Evolutionary conservation across 164 flowering plant genomes (phyloP).

Genomic region (Aristolochia contorta): DNA sequence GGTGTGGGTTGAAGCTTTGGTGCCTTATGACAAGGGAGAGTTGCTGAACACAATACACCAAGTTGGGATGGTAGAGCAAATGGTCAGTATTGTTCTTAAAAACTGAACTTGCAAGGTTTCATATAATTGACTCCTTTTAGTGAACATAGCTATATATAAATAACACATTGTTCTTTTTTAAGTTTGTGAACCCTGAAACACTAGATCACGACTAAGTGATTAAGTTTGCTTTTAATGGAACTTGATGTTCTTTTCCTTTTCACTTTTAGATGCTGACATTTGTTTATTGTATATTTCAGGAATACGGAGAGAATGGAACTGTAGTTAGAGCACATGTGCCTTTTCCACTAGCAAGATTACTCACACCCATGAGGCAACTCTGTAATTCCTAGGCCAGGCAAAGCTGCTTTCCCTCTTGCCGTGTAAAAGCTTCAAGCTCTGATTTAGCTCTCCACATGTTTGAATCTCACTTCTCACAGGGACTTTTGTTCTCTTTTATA

Average conservation of each 20-base stretch:
- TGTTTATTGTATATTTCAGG: constrained; percentile 25
- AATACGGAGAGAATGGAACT: constrained; percentile 76
- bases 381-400: constrained; percentile 15
- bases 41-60: constrained; percentile 76
- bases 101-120: too few relatives aligned
- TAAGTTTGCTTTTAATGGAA: neutral
- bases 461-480: neutral
- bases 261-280: too few relatives aligned
- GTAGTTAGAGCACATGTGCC: constrained; percentile 77
- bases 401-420: neutral
- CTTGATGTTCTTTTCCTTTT: neutral
- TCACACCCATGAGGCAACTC: constrained; percentile 83
- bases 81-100: too few relatives aligned
- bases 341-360: constrained; percentile 69
- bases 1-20: constrained; percentile 91
- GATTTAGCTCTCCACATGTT: neutral
- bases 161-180: too few relatives aligned
- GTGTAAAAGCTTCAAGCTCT: neutral
- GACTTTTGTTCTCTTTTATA: too few relatives aligned
- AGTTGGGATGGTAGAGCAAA: constrained; percentile 76
- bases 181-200: constrained; percentile 20
- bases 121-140: too few relatives aligned
- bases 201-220: neutral
- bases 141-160: too few relatives aligned
- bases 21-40: constrained; percentile 87